These are phyloP conservation scores for Phtheirospermum japonicum DNA, from an alignment of 257 asterid species.

Conservation along the genomic window DNA sequence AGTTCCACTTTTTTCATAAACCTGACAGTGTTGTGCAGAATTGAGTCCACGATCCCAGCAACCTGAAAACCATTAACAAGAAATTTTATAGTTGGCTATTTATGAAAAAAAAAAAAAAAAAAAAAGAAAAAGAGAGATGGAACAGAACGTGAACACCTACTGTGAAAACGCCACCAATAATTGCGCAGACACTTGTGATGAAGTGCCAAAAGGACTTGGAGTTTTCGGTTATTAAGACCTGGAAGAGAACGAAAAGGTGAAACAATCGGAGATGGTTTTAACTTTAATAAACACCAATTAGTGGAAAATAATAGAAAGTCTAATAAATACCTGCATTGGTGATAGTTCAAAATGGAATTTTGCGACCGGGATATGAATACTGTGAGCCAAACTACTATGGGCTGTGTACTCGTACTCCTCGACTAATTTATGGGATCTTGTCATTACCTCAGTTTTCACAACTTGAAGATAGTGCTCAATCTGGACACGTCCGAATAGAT, in stretches of 20 bases:
- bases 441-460: constrained; percentile 91
- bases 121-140: background rate
- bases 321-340: constrained; percentile 77
- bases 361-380: constrained; percentile 71
- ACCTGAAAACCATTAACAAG: constrained; percentile 47
- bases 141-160: constrained; percentile 37
- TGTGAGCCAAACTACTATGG: constrained; percentile 87
- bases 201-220: constrained; percentile 83
- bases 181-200: constrained; percentile 78
- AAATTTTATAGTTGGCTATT: constrained; percentile 1
- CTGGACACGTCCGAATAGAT: constrained; percentile 45
- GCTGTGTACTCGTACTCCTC: constrained; percentile 96
- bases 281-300: background rate
- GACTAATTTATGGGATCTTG: constrained; percentile 68
- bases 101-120: no score
- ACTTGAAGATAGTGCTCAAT: constrained; percentile 95
- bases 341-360: constrained; percentile 88
- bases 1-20: constrained; percentile 77
- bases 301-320: constrained; percentile 11
- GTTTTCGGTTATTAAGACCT: constrained; percentile 75
- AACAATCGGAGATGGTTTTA: constrained; percentile 10
- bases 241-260: constrained; percentile 14
- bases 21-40: constrained; percentile 67
- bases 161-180: constrained; percentile 93
- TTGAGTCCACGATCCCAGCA: constrained; percentile 85